These are phyloP conservation scores for Rhytidiadelphus loreus DNA, from an alignment of 225 moss, liverwort and hornwort species.

Conservation along the genomic window DNA sequence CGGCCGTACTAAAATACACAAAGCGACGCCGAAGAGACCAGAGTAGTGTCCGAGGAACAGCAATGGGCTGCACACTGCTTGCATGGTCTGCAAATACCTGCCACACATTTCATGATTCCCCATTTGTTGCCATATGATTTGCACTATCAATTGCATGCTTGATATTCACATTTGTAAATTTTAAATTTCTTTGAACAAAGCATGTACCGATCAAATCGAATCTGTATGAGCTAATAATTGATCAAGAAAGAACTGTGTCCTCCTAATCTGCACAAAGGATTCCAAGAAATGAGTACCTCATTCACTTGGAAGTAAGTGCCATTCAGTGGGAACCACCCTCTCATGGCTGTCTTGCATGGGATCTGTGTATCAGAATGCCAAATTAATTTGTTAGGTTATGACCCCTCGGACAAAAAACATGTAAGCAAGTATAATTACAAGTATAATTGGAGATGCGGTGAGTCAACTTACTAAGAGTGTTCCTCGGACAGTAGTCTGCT, in stretches of 20 bases:
- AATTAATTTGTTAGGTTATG: background rate
- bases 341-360: constrained; percentile 89
- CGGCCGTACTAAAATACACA: constrained; percentile 60
- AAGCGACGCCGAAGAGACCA: constrained; percentile 55
- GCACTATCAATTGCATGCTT: background rate
- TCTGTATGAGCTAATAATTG: background rate
- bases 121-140: background rate
- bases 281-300: constrained; percentile 40
- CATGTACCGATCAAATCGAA: background rate
- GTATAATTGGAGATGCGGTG: background rate
- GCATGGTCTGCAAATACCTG: constrained; percentile 62
- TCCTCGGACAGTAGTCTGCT: constrained; percentile 44
- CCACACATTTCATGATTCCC: background rate
- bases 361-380: constrained; percentile 34
- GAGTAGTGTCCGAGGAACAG: constrained; percentile 38
- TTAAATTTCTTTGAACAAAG: background rate
- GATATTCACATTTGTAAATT: background rate
- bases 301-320: constrained; percentile 98
- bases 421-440: background rate
- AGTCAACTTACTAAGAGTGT: constrained; percentile 55
- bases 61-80: constrained; percentile 46
- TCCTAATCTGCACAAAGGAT: background rate
- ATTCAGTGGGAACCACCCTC: constrained; percentile 81
- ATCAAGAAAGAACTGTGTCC: background rate
- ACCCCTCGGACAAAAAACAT: background rate